Evolutionary conservation across 2,329 filamentous ascomycete genomes (phyloP).

Genomic region (Aspergillus thermomutatus): DNA sequence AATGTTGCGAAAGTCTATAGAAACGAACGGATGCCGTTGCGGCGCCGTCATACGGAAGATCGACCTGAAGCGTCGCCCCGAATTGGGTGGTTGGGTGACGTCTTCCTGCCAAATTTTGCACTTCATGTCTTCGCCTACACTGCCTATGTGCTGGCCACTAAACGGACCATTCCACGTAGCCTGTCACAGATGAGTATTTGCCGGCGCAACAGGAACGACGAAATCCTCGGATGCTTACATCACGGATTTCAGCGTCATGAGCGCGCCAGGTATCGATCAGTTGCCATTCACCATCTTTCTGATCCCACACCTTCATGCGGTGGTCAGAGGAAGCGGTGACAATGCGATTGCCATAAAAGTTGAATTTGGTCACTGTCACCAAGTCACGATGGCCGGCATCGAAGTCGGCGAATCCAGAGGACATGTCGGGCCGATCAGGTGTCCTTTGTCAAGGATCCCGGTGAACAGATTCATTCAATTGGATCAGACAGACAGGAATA

Average conservation of each 20-base stretch:
- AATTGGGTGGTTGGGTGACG: conserved; percentile 68
- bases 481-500: conserved; percentile 7
- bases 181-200: conserved; percentile 44
- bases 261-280: conserved; percentile 85
- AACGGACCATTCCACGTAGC: conserved; percentile 92
- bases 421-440: conserved; percentile 28
- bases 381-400: conserved; percentile 56
- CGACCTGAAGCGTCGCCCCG: conserved; percentile 75
- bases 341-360: conserved; percentile 87
- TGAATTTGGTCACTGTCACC: conserved; percentile 82
- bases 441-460: conserved; percentile 6
- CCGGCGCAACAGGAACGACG: conserved; percentile 3
- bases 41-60: conserved; percentile 61
- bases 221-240: conserved; percentile 55
- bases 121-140: conserved; percentile 82
- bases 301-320: conserved; percentile 86
- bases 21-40: conserved; percentile 68
- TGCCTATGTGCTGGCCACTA: conserved; percentile 82
- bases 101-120: conserved; percentile 94
- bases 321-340: conserved; percentile 90
- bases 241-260: conserved; percentile 84
- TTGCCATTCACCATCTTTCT: conserved; percentile 69
- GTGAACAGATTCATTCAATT: conserved; percentile 7
- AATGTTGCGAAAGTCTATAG: conserved; percentile 82
- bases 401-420: conserved; percentile 41